Evolutionary conservation across 2,329 filamentous ascomycete genomes (phyloP).

Genomic region (Botrytis cinerea): DNA sequence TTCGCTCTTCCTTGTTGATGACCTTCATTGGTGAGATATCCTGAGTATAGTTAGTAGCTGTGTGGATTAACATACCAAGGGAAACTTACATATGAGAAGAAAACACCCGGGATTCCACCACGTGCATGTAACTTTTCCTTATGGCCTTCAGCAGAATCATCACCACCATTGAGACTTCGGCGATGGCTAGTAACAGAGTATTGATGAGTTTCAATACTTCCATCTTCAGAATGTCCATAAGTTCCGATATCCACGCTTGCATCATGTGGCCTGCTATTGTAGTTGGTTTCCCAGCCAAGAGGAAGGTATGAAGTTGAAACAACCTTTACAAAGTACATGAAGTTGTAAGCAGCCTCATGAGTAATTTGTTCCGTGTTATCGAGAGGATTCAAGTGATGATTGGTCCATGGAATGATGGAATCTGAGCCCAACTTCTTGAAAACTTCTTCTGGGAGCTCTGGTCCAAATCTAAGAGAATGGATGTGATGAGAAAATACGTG

Average conservation of each 20-base stretch:
- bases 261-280: conserved; percentile 45
- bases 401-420: conserved; percentile 69
- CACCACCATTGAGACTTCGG: conserved; percentile 79
- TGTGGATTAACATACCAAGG: background rate
- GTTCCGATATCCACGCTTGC: conserved; percentile 65
- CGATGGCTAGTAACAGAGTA: conserved; percentile 98
- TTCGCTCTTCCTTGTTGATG: conserved; percentile 88
- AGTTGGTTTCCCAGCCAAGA: conserved; percentile 72
- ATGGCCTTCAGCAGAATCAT: conserved; percentile 84
- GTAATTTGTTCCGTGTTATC: conserved; percentile 78
- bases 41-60: conserved; percentile 45
- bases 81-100: conserved; percentile 88
- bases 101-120: conserved; percentile 94
- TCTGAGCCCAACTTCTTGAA: conserved; percentile 58
- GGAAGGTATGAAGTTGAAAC: conserved; percentile 94
- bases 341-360: conserved; percentile 84
- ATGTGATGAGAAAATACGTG: conserved; percentile 91
- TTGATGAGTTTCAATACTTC: conserved; percentile 95
- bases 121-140: conserved; percentile 86
- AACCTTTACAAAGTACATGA: conserved; percentile 99
- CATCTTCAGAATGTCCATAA: conserved; percentile 66
- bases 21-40: conserved; percentile 99
- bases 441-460: conserved; percentile 77
- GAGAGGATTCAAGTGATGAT: conserved; percentile 89
- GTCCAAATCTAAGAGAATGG: conserved; percentile 89